Percentiles rank a stretch among this genome's conserved stretches.
Conservation (phyloP, 352 stramenopile genomes). For the Pythium folliculosum region DNA sequence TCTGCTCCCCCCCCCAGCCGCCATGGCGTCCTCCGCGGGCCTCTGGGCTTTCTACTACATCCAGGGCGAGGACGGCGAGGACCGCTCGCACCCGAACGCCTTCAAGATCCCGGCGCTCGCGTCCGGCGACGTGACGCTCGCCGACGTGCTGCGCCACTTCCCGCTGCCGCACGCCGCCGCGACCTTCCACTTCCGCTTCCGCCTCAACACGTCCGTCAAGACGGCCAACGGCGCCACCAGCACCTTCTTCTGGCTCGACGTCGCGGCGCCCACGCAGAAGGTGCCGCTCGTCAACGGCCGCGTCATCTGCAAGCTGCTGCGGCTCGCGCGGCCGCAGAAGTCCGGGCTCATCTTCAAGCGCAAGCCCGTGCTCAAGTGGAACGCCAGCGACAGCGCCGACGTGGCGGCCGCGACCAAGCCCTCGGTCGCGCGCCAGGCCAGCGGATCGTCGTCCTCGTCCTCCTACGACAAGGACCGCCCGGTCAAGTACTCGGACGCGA, state of each 20-base stretch:
- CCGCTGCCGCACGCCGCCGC: conserved; percentile 43
- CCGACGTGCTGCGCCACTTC: conserved; percentile 67
- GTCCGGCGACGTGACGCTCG: conserved; percentile 62
- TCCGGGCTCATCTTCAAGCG: conserved; percentile 69
- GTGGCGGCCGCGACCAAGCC: conserved; percentile 17
- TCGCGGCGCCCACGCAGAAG: conserved; percentile 53
- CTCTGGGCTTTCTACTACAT: conserved; percentile 89
- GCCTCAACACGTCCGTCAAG: conserved; percentile 59
- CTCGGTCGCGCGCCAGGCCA: conserved; percentile 27
- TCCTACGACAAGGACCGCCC: conserved; percentile 55
- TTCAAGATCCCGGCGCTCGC: conserved; percentile 54
- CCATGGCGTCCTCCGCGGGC: conserved; percentile 31
- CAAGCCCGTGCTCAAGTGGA: conserved; percentile 74
- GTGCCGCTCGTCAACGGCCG: conserved; percentile 75
- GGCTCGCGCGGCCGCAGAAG: conserved; percentile 58
- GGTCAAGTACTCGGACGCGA: conserved; percentile 66
- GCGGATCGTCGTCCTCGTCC: conserved; percentile 2
- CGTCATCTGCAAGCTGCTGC: conserved; percentile 84
- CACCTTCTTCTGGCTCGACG: conserved; percentile 84
- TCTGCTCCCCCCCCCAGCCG: not conserved
- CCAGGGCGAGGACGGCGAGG: conserved; percentile 84
- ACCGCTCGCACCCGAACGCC: conserved; percentile 80
- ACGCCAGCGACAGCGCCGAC: conserved; percentile 2
- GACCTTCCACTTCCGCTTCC: conserved; percentile 85
- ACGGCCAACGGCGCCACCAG: conserved; percentile 33